These are phyloP conservation scores for Septoria linicola DNA, from an alignment of 2,329 filamentous ascomycete species.

Conservation along the genomic window DNA sequence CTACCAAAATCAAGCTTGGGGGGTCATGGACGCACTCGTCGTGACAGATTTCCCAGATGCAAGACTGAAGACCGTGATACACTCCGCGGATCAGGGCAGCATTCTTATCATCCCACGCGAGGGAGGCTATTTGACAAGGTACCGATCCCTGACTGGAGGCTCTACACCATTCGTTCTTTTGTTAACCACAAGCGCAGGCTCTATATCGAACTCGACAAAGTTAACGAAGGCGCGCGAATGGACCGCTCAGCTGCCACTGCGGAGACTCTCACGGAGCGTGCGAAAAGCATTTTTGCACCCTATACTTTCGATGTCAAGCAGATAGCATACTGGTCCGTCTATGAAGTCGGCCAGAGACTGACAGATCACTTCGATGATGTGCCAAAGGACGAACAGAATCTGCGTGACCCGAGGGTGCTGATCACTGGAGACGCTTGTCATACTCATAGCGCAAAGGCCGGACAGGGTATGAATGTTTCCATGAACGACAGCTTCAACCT, in stretches of 20 bases:
- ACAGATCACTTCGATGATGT: slow-evolving; percentile 67
- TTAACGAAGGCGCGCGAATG: slow-evolving; percentile 49
- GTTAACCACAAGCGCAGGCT: too few relatives aligned
- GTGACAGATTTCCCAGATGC: slow-evolving; percentile 54
- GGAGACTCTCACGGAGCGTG: slow-evolving; percentile 61
- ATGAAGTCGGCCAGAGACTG: slow-evolving; percentile 55
- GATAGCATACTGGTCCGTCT: slow-evolving; percentile 67
- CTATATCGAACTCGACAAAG: slow-evolving; percentile 40
- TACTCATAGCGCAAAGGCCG: slow-evolving; percentile 61
- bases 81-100: slow-evolving; percentile 66
- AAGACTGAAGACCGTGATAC: slow-evolving; percentile 43
- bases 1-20: slow-evolving; percentile 40
- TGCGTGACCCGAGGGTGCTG: slow-evolving; percentile 59
- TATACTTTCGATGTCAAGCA: slow-evolving; percentile 66
- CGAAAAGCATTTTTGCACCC: slow-evolving; percentile 63
- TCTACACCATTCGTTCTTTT: too few relatives aligned
- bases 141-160: too few relatives aligned
- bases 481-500: slow-evolving; percentile 67
- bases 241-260: slow-evolving; percentile 64
- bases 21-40: slow-evolving; percentile 38
- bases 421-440: slow-evolving; percentile 65
- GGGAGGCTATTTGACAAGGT: slow-evolving; percentile 28
- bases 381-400: slow-evolving; percentile 55
- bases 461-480: slow-evolving; percentile 70
- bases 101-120: slow-evolving; percentile 72